Conservation (phyloP, 2,329 filamentous ascomycete species). For the Cercospora citrullina region DNA sequence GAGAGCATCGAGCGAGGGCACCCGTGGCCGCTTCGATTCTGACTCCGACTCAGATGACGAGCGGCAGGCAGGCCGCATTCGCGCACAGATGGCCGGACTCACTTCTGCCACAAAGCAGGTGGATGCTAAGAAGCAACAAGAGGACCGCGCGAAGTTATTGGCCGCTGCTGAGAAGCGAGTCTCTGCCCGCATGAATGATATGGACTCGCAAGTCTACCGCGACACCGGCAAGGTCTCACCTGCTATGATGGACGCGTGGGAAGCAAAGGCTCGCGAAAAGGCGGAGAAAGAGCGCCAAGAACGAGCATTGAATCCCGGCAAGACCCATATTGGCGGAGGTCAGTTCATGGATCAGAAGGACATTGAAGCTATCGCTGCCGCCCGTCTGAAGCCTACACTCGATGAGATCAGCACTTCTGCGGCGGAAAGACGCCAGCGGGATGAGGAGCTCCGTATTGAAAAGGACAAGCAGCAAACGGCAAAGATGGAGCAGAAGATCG, state of each 20-base stretch:
- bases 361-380: constrained; percentile 75
- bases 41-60: constrained; percentile 60
- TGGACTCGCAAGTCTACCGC: constrained; percentile 77
- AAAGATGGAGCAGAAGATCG: constrained; percentile 57
- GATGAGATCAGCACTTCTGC: constrained; percentile 82
- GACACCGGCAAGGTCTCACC: constrained; percentile 74
- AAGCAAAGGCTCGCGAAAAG: constrained; percentile 69
- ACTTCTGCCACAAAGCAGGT: constrained; percentile 66
- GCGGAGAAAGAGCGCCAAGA: constrained; percentile 65
- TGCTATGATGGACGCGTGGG: constrained; percentile 72
- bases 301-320: constrained; percentile 58
- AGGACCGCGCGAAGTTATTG: constrained; percentile 73
- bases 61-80: constrained; percentile 69
- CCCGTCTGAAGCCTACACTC: constrained; percentile 75
- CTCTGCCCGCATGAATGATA: constrained; percentile 70
- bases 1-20: constrained; percentile 65
- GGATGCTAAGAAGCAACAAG: constrained; percentile 70
- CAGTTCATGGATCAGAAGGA: constrained; percentile 76
- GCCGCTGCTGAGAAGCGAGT: constrained; percentile 84
- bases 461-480: constrained; percentile 65
- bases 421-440: constrained; percentile 67
- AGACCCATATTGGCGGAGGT: constrained; percentile 73
- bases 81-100: constrained; percentile 76
- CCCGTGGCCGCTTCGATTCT: constrained; percentile 34
- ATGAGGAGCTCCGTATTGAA: constrained; percentile 63